These are phyloP conservation scores for Sisymbrium irio DNA, from an alignment of 345 rosid species.

Conservation along the genomic window DNA sequence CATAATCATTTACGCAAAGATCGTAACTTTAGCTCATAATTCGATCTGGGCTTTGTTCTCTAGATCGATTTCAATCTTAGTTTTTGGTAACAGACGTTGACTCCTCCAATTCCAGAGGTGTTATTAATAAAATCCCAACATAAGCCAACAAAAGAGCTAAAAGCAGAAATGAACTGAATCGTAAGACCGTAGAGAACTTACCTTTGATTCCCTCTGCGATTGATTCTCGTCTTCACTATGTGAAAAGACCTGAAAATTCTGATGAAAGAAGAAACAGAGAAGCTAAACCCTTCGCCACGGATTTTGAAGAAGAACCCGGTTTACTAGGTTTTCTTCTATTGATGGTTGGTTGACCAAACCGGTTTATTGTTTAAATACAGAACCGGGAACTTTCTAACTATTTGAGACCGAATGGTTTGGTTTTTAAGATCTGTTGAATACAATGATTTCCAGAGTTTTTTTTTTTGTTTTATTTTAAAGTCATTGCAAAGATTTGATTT, in stretches of 20 bases:
- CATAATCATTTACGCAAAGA: not conserved
- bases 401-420: not conserved
- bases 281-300: not conserved
- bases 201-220: not conserved
- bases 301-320: not conserved
- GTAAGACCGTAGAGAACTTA: not conserved
- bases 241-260: not conserved
- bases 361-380: not conserved
- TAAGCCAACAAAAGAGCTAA: not conserved
- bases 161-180: not conserved
- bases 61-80: slow-evolving; percentile 10
- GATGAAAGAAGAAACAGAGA: not conserved
- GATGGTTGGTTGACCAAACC: not conserved
- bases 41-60: not conserved
- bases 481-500: not conserved
- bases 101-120: not conserved
- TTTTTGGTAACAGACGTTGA: not conserved
- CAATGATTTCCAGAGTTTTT: not conserved
- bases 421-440: not conserved
- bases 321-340: not conserved
- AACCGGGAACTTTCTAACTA: not conserved
- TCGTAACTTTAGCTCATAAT: not conserved
- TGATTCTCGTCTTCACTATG: not conserved
- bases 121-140: not conserved
- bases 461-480: not conserved